These are phyloP conservation scores for Leucogyrophana mollusca DNA, from an alignment of 768 basidiomycete genomes.

Conservation along the genomic window DNA sequence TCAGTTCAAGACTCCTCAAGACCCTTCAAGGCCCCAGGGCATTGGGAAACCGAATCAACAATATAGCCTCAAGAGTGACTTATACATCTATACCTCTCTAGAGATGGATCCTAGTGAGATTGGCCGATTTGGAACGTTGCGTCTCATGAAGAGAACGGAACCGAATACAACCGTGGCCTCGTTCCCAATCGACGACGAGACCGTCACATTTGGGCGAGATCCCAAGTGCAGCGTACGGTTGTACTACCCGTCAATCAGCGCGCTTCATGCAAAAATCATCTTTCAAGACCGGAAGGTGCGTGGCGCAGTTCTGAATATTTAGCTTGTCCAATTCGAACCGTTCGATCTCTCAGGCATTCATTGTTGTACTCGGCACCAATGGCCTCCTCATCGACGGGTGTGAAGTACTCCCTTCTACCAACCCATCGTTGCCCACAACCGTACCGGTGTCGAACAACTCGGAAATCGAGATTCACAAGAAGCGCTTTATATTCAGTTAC, in stretches of 20 bases:
- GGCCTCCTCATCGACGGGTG: constrained; percentile 66
- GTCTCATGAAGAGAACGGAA: constrained; percentile 55
- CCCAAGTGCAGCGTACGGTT: constrained; percentile 62
- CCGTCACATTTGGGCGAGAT: constrained; percentile 69
- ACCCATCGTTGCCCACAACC: constrained; percentile 39
- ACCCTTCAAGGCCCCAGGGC: too few species aligned
- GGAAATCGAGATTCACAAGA: constrained; percentile 64
- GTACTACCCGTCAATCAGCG: constrained; percentile 63
- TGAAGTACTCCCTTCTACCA: constrained; percentile 48
- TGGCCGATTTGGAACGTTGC: constrained; percentile 66
- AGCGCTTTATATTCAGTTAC: constrained; percentile 71
- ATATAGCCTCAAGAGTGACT: not conserved
- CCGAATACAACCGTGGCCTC: constrained; percentile 51
- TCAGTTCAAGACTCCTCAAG: too few species aligned
- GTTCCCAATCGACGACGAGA: constrained; percentile 69
- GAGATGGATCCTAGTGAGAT: constrained; percentile 49
- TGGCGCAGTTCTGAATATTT: constrained; percentile 1
- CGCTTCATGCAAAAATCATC: constrained; percentile 64
- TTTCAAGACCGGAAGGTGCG: constrained; percentile 61
- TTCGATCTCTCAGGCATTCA: constrained; percentile 53
- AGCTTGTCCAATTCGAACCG: not conserved
- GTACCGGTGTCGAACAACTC: constrained; percentile 68
- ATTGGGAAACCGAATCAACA: not conserved
- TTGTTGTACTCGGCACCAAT: constrained; percentile 56
- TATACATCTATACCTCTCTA: not conserved